These are phyloP conservation scores for Paracoccidioides brasiliensis DNA, from an alignment of 2,329 filamentous ascomycete species.

Conservation along the genomic window DNA sequence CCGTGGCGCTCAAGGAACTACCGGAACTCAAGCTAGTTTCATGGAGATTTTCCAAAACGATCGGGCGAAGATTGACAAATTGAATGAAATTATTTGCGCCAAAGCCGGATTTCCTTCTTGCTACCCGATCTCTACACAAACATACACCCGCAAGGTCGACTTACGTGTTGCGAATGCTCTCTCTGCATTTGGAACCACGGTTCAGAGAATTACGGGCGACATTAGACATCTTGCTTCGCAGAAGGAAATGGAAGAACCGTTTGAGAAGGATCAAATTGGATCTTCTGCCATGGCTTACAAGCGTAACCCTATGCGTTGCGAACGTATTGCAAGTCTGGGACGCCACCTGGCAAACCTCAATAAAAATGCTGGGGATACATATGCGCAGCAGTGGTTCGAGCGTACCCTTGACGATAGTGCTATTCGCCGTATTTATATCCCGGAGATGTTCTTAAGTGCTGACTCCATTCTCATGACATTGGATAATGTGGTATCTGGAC, in stretches of 20 bases:
- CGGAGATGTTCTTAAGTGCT: slow-evolving; percentile 54
- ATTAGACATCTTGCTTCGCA: slow-evolving; percentile 59
- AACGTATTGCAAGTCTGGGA: slow-evolving; percentile 47
- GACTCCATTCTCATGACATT: slow-evolving; percentile 55
- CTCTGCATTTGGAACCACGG: slow-evolving; percentile 64
- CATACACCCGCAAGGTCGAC: slow-evolving; percentile 72
- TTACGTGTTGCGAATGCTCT: slow-evolving; percentile 69
- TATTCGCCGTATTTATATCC: slow-evolving; percentile 42
- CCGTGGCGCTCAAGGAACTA: slow-evolving; percentile 58
- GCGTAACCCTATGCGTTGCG: slow-evolving; percentile 39
- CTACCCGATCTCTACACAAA: slow-evolving; percentile 57
- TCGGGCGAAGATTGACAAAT: slow-evolving; percentile 45
- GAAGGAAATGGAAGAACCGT: slow-evolving; percentile 80
- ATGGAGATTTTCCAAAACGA: slow-evolving; percentile 53
- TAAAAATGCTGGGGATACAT: slow-evolving; percentile 51
- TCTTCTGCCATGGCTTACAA: slow-evolving; percentile 56
- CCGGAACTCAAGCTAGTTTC: slow-evolving; percentile 68
- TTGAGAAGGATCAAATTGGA: slow-evolving; percentile 67
- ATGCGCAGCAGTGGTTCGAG: slow-evolving; percentile 63
- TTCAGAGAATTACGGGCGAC: slow-evolving; percentile 57
- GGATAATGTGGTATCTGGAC: slow-evolving; percentile 54
- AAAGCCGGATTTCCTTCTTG: slow-evolving; percentile 52
- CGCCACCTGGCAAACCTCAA: slow-evolving; percentile 43
- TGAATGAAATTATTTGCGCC: slow-evolving; percentile 51
- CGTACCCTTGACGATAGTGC: slow-evolving; percentile 54